phyloP scores from a whole-genome alignment of 306 rosid species.

The Arachis hypogaea region DNA sequence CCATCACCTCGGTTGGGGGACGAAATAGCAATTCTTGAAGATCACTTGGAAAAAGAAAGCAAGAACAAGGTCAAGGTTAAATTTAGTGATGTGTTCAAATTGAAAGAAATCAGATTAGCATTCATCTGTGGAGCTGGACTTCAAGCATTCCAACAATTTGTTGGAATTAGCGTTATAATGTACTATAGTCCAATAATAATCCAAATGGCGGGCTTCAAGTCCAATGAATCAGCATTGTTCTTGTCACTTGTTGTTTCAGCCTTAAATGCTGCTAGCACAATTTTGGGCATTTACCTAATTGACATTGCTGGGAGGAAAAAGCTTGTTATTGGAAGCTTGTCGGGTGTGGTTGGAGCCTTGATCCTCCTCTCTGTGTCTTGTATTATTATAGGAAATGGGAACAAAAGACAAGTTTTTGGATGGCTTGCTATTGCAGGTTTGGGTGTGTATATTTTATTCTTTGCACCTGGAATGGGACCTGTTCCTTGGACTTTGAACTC shows the following conservation, averaged over 20 bases:
- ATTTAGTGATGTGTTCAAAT: constrained; percentile 55
- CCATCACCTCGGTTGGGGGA: constrained; percentile 57
- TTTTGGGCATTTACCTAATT: constrained; percentile 69
- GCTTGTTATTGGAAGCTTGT: constrained; percentile 57
- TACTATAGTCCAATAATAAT: constrained; percentile 85
- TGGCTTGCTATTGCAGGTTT: constrained; percentile 71
- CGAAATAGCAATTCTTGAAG: constrained; percentile 53
- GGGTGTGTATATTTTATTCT: constrained; percentile 60
- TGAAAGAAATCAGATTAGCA: constrained; percentile 70
- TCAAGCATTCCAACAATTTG: constrained; percentile 78
- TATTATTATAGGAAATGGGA: constrained; percentile 43
- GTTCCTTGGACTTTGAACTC: constrained; percentile 87
- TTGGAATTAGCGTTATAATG: constrained; percentile 86
- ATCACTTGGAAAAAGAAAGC: constrained; percentile 52
- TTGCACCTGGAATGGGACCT: constrained; percentile 85
- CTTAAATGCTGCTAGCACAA: constrained; percentile 66
- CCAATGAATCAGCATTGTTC: constrained; percentile 64
- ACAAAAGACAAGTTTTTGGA: constrained; percentile 38
- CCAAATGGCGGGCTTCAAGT: constrained; percentile 73
- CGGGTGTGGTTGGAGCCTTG: constrained; percentile 58
- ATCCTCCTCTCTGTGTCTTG: constrained; percentile 48
- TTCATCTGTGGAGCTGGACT: constrained; percentile 81
- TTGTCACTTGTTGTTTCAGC: constrained; percentile 74
- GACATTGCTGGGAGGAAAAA: constrained; percentile 58
- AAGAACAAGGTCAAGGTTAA: constrained; percentile 43